Evolutionary conservation across 768 basidiomycete species (phyloP).

Genomic region (Boletus bicolor): DNA sequence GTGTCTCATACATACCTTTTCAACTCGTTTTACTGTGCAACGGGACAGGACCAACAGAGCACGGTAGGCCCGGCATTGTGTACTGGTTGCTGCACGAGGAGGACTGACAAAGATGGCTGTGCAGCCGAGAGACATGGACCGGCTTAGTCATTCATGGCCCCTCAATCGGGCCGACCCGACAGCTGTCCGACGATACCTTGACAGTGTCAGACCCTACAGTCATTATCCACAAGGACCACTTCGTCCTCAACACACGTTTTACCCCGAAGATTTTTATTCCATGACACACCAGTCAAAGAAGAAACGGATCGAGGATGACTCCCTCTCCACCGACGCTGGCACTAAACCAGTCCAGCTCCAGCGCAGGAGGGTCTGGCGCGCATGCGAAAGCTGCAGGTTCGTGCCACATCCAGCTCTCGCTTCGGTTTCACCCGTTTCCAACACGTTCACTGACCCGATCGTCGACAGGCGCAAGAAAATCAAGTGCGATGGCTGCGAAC

Average conservation of each 20-base stretch:
- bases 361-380: constrained; percentile 79
- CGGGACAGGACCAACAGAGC: not conserved
- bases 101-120: constrained; percentile 26
- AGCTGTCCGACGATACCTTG: constrained; percentile 34
- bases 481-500: constrained; percentile 87
- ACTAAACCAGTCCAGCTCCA: constrained; percentile 76
- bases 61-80: constrained; percentile 18
- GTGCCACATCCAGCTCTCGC: constrained; percentile 26
- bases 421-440: constrained; percentile 11
- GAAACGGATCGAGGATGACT: constrained; percentile 66
- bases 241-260: constrained; percentile 21
- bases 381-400: constrained; percentile 86
- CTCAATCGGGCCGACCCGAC: constrained; percentile 37
- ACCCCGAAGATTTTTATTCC: constrained; percentile 44
- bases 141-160: constrained; percentile 33
- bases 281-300: constrained; percentile 68
- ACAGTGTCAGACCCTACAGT: constrained; percentile 16
- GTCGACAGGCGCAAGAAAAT: constrained; percentile 79
- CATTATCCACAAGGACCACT: constrained; percentile 10
- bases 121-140: constrained; percentile 23
- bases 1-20: constrained; percentile 25
- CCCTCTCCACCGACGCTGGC: constrained; percentile 48
- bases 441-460: constrained; percentile 18
- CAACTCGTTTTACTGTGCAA: constrained; percentile 8
- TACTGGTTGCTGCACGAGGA: constrained; percentile 19